Evolutionary conservation across 2,329 filamentous ascomycete species (phyloP).

Genomic region (Mycosphaerella sp.): DNA sequence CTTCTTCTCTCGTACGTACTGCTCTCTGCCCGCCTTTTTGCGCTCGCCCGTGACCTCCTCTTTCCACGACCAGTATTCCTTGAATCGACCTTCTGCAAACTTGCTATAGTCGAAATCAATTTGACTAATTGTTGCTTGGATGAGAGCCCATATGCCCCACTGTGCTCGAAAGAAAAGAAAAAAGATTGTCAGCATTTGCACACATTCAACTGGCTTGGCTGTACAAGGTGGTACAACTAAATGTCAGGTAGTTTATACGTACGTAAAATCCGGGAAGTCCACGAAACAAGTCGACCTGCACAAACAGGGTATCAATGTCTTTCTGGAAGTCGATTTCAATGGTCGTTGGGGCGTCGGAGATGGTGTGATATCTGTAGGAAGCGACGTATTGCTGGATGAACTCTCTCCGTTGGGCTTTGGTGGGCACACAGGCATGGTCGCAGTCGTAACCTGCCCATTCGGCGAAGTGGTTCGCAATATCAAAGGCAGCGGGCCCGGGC

Average conservation of each 20-base stretch:
- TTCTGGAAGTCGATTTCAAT: constrained; percentile 45
- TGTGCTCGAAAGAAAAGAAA: background rate
- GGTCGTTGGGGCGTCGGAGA: constrained; percentile 37
- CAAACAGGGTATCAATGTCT: constrained; percentile 62
- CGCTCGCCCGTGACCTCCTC: constrained; percentile 62
- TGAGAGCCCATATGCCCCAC: constrained; percentile 90
- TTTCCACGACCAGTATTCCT: constrained; percentile 92
- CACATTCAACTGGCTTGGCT: background rate
- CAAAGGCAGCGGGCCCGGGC: constrained; percentile 88
- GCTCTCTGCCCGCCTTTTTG: constrained; percentile 48
- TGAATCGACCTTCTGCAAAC: constrained; percentile 78
- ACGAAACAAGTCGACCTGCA: constrained; percentile 79
- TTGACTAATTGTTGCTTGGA: constrained; percentile 86
- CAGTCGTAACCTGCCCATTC: constrained; percentile 98
- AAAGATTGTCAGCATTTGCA: background rate
- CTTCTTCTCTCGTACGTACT: constrained; percentile 67
- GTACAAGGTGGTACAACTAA: too few relatives aligned
- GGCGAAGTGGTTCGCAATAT: constrained; percentile 95
- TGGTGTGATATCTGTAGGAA: constrained; percentile 53
- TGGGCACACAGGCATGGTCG: constrained; percentile 78
- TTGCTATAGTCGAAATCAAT: constrained; percentile 96
- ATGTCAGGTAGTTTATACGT: background rate
- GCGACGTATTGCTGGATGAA: constrained; percentile 81
- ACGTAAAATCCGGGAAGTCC: constrained; percentile 78
- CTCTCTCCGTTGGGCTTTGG: constrained; percentile 63